Base-by-base conservation (phyloP, 176 grass and related monocot genomes). In the Cenchrus purpureus region DNA sequence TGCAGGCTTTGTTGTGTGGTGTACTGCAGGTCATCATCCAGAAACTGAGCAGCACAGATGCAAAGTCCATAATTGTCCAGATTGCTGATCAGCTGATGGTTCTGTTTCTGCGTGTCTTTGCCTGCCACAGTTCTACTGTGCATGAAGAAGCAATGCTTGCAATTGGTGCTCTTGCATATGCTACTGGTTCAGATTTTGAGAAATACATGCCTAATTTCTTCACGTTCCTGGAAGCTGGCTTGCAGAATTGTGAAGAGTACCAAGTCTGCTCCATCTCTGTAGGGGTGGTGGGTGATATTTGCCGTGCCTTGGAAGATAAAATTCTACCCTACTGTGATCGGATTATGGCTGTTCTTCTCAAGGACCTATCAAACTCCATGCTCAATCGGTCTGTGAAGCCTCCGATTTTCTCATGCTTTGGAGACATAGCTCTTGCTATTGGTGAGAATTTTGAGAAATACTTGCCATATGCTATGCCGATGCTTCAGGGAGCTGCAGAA, bases 91-190 rank as follows among this genome's bases (percentile, higher is more conserved):
- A 94, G 84, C 62, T 97, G 86, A 97, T 97, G 95, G 12, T 88
- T 71, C 80, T 95, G 71, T 94, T 97, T 91, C 82, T 97, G 31
- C 86, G 70, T 67, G 88, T 97, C 14, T 94, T 97, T 86, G 88
- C 86, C 59, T 97, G 92, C 79, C 95, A 81, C 66, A 91, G 92
- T 60, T 87, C 88, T 54, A 94, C 92, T 74, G 95, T 97, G 13
- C 92, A 97, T 84, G 95, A 97, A 83, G 95, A 97, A 94, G 92
- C 92, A 62, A 97, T 97, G 95, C 92, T 97, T 79, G 95, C 90
- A 25, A 81, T 97, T 45, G 92, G 95, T 71, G 95, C 95, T 57
- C 95, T 97, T 84, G 92, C 95, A 22, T 97, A 97, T 88, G 90
- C 89, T 61, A 97, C 92, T n/a, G 88, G 95, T 69, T 76, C 82